Evolutionary conservation across 148 eudicot species (phyloP).

Genomic region (Vaccinium vitisidaea): DNA sequence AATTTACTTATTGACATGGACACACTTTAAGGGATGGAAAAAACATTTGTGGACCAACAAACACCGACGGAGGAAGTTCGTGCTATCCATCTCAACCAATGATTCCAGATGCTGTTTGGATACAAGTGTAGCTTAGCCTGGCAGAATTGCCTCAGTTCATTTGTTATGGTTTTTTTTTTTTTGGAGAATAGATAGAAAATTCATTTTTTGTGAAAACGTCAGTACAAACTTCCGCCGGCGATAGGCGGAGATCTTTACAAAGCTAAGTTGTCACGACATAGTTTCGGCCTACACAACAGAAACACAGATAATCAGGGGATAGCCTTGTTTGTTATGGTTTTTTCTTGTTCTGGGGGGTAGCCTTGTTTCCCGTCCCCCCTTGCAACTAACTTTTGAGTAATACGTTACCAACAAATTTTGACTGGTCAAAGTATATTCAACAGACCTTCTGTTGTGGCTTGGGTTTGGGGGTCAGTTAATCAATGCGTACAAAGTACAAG

Average conservation of each 20-base stretch:
- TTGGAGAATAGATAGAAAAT: too few relatives aligned
- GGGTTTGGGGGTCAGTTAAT: background rate
- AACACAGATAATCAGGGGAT: too few relatives aligned
- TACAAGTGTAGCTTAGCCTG: background rate
- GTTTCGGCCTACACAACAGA: too few relatives aligned
- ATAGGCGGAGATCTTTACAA: too few relatives aligned
- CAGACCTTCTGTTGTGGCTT: background rate
- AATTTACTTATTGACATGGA: too few relatives aligned
- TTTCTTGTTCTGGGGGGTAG: background rate
- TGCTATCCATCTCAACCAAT: background rate
- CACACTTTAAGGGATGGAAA: too few relatives aligned
- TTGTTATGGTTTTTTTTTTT: background rate
- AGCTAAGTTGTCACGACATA: too few relatives aligned
- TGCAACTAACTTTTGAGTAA: background rate
- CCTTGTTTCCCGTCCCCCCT: background rate
- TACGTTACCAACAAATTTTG: background rate
- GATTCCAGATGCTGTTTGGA: constrained; percentile 16
- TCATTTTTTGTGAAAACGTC: too few relatives aligned
- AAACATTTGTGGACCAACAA: too few relatives aligned
- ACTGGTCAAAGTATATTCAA: background rate
- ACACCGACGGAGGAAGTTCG: too few relatives aligned
- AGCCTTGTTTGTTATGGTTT: too few relatives aligned
- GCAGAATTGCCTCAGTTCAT: background rate
- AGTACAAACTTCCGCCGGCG: too few relatives aligned
- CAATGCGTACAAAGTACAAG: constrained; percentile 12